Conservation (phyloP, 2,329 filamentous ascomycete genomes). For the Fusarium sp. region DNA sequence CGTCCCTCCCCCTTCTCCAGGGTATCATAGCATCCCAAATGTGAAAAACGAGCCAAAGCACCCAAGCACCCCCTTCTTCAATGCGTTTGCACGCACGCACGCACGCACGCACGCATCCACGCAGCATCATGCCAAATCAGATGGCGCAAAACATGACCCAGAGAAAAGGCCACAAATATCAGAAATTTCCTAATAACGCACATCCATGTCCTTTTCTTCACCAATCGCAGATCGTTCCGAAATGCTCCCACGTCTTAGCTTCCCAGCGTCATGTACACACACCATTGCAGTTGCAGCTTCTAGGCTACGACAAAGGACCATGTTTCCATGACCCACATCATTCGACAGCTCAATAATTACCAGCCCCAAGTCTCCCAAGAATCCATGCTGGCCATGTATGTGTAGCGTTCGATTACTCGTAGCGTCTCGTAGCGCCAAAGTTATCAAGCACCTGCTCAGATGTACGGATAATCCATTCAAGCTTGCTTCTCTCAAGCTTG, state of each 20-base stretch:
- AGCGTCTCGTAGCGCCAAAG: constrained; percentile 44
- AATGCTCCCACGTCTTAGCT: constrained; percentile 36
- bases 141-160: constrained; percentile 22
- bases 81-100: constrained; percentile 24
- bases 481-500: constrained; percentile 51
- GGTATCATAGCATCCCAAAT: constrained; percentile 38
- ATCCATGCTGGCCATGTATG: constrained; percentile 14
- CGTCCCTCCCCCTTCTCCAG: constrained; percentile 30
- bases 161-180: constrained; percentile 31
- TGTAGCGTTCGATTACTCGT: constrained; percentile 40
- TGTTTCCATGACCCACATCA: constrained; percentile 23
- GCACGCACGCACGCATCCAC: too few relatives aligned
- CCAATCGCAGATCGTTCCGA: constrained; percentile 22
- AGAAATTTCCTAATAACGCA: constrained; percentile 39
- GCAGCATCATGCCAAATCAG: constrained; percentile 26
- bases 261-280: constrained; percentile 43
- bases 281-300: constrained; percentile 43
- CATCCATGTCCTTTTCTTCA: constrained; percentile 25
- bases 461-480: constrained; percentile 52
- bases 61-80: constrained; percentile 23
- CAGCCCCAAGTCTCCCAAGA: constrained; percentile 9
- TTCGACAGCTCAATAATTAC: constrained; percentile 19
- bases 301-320: constrained; percentile 11
- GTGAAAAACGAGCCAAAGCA: constrained; percentile 28
- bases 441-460: constrained; percentile 50